phyloP scores from a whole-genome alignment of 768 basidiomycete species.

The Psilocybe tampanensis region DNA sequence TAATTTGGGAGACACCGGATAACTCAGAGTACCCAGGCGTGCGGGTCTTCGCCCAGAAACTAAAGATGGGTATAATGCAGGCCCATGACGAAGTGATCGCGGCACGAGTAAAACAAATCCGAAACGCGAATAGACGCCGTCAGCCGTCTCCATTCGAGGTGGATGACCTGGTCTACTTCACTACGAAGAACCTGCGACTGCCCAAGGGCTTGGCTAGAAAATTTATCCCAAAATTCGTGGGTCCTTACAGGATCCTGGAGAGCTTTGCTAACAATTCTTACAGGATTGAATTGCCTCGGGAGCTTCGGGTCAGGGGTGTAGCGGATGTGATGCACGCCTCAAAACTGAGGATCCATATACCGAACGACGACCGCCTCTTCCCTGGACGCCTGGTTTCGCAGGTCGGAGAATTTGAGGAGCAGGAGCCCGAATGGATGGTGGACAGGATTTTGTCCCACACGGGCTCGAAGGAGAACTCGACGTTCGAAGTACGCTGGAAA shows the following conservation, averaged over 20 bases:
- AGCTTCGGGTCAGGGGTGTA: slow-evolving; percentile 21
- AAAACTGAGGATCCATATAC: slow-evolving; percentile 27
- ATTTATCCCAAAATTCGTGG: slow-evolving; percentile 25
- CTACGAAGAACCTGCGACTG: slow-evolving; percentile 20
- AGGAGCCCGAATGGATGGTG: slow-evolving; percentile 27
- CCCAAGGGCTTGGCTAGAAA: slow-evolving; percentile 24
- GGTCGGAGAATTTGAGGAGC: slow-evolving; percentile 16
- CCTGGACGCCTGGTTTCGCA: slow-evolving; percentile 28
- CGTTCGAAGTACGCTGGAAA: slow-evolving; percentile 32
- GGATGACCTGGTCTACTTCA: slow-evolving; percentile 22
- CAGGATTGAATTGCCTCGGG: slow-evolving; percentile 8
- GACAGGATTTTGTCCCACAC: slow-evolving; percentile 25
- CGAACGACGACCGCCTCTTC: slow-evolving; percentile 40
- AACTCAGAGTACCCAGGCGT: slow-evolving; percentile 21
- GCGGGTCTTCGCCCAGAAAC: slow-evolving; percentile 16
- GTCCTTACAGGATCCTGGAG: slow-evolving; percentile 19
- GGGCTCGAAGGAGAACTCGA: slow-evolving; percentile 15
- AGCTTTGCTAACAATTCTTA: slow-evolving; percentile 20
- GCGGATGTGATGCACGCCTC: slow-evolving; percentile 31
- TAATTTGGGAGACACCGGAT: slow-evolving; percentile 21
- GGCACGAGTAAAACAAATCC: slow-evolving; percentile 30
- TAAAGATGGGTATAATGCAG: slow-evolving; percentile 26
- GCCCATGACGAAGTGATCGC: slow-evolving; percentile 36
- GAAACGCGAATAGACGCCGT: slow-evolving; percentile 27
- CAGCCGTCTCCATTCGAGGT: slow-evolving; percentile 13